Evolutionary conservation across 371 early-diverging fungal species (phyloP).

Genomic region (Rhizopus arrhizus): DNA sequence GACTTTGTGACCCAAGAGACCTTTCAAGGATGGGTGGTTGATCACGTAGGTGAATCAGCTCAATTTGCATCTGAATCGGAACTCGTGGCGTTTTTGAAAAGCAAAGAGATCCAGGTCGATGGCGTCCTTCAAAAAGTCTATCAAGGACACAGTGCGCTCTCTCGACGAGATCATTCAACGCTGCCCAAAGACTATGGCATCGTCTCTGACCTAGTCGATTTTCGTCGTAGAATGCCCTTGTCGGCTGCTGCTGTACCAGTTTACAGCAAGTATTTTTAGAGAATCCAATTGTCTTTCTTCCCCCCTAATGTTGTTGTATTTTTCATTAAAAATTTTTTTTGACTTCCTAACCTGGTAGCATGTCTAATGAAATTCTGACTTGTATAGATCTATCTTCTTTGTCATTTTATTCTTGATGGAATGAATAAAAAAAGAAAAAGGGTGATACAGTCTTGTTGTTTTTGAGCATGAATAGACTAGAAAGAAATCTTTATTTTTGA

Average conservation of each 20-base stretch:
- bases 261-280: constrained; percentile 1
- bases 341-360: too few species aligned
- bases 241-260: constrained; percentile 62
- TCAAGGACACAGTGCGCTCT: constrained; percentile 23
- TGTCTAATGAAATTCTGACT: too few species aligned
- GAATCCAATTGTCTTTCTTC: background rate
- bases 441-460: too few species aligned
- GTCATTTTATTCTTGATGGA: too few species aligned
- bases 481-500: too few species aligned
- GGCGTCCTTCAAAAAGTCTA: constrained; percentile 26
- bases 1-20: constrained; percentile 16
- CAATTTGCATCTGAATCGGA: constrained; percentile 18
- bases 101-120: constrained; percentile 18
- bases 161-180: constrained; percentile 29
- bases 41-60: constrained; percentile 4
- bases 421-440: too few species aligned
- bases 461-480: too few species aligned
- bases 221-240: constrained; percentile 62
- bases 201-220: constrained; percentile 55
- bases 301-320: too few species aligned
- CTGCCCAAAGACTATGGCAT: constrained; percentile 45
- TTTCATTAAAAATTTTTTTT: too few species aligned
- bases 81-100: constrained; percentile 10
- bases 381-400: too few species aligned
- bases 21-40: constrained; percentile 14